These are phyloP conservation scores for Pleurotus platypus DNA, from an alignment of 768 basidiomycete genomes.

Conservation along the genomic window DNA sequence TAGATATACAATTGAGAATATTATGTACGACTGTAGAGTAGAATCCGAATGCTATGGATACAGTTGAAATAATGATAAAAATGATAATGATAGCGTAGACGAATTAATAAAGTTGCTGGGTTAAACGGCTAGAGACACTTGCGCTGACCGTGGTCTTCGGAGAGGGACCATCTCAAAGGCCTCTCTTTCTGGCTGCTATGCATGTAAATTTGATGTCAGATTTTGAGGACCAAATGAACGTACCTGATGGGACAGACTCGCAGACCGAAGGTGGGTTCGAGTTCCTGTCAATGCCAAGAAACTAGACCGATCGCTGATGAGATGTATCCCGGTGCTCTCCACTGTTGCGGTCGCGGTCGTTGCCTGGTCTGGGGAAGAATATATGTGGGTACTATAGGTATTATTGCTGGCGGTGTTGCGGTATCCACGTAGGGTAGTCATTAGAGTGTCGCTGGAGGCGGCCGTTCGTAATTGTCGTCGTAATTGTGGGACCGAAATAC, in stretches of 20 bases:
- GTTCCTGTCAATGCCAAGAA: too few relatives aligned
- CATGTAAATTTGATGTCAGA: too few relatives aligned
- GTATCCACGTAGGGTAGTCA: not conserved
- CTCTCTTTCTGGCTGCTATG: not conserved
- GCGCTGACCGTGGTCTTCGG: not conserved
- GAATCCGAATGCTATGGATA: conserved; percentile 1
- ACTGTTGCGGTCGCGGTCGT: not conserved
- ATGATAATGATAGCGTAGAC: not conserved
- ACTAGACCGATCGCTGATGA: not conserved
- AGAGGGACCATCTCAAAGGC: conserved; percentile 4
- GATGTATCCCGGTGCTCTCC: not conserved
- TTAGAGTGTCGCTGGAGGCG: not conserved
- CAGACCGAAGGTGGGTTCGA: too few relatives aligned
- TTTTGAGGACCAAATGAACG: too few relatives aligned
- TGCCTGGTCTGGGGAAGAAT: not conserved
- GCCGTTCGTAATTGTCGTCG: not conserved
- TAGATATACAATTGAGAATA: not conserved
- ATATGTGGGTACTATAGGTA: not conserved
- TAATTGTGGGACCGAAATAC: not conserved
- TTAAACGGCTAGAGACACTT: not conserved
- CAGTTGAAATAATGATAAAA: not conserved
- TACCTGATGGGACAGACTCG: too few relatives aligned
- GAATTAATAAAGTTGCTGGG: not conserved
- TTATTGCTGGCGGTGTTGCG: not conserved
- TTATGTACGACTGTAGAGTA: not conserved